phyloP scores from a whole-genome alignment of 805 yeast species.

The Candida ortonii region DNA sequence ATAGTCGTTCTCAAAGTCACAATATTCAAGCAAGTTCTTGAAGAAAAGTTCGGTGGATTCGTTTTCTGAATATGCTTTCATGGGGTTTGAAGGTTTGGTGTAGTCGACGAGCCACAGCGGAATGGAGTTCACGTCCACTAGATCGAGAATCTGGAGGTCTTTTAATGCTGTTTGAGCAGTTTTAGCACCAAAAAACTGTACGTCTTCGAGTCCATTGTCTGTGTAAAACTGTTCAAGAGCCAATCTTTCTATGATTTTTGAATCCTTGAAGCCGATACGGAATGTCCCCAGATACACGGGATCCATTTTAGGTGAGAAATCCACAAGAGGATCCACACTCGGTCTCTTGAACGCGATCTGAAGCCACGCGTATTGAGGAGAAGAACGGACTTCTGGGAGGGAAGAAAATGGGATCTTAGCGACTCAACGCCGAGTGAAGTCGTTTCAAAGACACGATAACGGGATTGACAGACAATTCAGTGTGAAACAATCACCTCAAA shows the following conservation, averaged over 20 bases:
- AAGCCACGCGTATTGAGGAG: too few species aligned
- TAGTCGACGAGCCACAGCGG: slow-evolving; percentile 18
- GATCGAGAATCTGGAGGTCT: slow-evolving; percentile 10
- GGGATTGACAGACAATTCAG: too few species aligned
- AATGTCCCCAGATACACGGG: slow-evolving; percentile 7
- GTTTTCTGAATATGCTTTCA: slow-evolving; percentile 12
- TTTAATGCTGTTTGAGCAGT: slow-evolving; percentile 3
- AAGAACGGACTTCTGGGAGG: too few species aligned
- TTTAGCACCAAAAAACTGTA: slow-evolving; percentile 5
- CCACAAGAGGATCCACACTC: too few species aligned
- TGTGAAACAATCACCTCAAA: too few species aligned
- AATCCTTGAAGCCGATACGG: slow-evolving; percentile 4
- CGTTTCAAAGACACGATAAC: too few species aligned
- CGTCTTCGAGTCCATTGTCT: slow-evolving; percentile 3
- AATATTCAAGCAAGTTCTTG: slow-evolving; percentile 6
- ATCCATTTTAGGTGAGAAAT: neutral
- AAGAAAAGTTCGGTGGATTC: slow-evolving; percentile 15
- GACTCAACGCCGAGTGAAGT: too few species aligned
- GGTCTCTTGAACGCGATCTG: too few species aligned
- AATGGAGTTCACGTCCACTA: slow-evolving; percentile 13
- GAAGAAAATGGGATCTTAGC: too few species aligned
- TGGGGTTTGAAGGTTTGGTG: slow-evolving; percentile 3
- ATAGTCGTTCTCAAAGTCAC: slow-evolving; percentile 13
- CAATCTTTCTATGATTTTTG: slow-evolving; percentile 3
- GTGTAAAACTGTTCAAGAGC: slow-evolving; percentile 1